Evolutionary conservation across 768 basidiomycete species (phyloP).

Genomic region (Lepiota brunneoincarnata): DNA sequence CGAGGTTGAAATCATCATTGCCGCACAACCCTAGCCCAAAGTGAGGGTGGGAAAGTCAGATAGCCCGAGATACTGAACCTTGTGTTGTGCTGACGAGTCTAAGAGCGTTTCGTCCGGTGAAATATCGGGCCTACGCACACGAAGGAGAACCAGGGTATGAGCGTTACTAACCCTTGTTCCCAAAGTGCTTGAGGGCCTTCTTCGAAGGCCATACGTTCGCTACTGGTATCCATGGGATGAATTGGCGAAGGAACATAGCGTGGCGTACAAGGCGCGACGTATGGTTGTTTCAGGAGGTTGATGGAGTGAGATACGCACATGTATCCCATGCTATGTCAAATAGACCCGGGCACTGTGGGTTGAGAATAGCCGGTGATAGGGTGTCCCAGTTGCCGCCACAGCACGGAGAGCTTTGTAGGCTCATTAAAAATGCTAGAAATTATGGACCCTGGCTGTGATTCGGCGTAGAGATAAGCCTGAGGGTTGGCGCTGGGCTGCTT

Average conservation of each 20-base stretch:
- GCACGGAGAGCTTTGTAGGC: not conserved
- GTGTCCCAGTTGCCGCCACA: not conserved
- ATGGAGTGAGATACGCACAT: not conserved
- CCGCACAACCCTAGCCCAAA: no score
- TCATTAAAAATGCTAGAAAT: not conserved
- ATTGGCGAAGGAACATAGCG: not conserved
- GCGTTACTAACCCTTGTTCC: no score
- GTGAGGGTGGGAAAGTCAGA: no score
- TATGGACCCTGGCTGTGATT: not conserved
- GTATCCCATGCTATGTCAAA: slow-evolving; percentile 4
- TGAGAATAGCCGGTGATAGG: not conserved
- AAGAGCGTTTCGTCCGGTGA: no score
- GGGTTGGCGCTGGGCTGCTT: not conserved
- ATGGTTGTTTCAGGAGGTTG: slow-evolving; percentile 1
- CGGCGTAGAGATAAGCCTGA: not conserved
- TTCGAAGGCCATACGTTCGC: no score
- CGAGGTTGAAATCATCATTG: no score
- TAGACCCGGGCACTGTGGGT: not conserved
- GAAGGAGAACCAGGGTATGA: no score
- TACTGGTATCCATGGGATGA: not conserved
- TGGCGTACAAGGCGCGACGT: not conserved
- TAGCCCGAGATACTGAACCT: no score
- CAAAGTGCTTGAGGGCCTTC: no score
- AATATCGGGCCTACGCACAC: no score
- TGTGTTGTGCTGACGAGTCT: no score